Base-by-base conservation (phyloP, 129 eudicot genomes). In the Flaveria robusta region DNA sequence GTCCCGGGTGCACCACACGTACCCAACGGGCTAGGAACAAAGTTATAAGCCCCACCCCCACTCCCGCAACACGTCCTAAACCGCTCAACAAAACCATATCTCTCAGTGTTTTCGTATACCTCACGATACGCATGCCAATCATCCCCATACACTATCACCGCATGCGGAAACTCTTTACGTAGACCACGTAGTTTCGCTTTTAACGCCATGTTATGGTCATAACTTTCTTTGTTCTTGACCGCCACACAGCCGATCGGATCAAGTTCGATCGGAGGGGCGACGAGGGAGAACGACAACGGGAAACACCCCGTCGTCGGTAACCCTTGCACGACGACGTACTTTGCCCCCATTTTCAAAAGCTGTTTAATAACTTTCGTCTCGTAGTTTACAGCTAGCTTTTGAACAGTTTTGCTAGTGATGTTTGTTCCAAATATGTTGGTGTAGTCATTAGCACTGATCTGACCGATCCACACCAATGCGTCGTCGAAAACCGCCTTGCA, bases 381-480 rank as follows among this genome's bases (percentile, higher is more conserved):
- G 54, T 75, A 70, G 19, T 22, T 22, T 26, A 83, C 75, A 5
- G 81, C 81, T 1, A 79, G 75, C 9, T 23, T 60, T 66, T 83
- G 87, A 43, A 83, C 14, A 14, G 66, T 27, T 8, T 77, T 75
- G 62, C 79, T 74, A 1, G 74, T 59, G 5, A 75, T 51, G 1
- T 43, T 18, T 8, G 83, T 34, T 19, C 72, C 74, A 11, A 0
- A 4, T 15, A 71, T 15, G 66, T 80, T 76, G 20, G 56, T 78
- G 47, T 84, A 84, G 68, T 84, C 87, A 72, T 84, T 84, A 1
- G 82, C 87, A 0, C 79, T 15, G n/a, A n/a, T n/a, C n/a, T n/a
- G n/a, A n/a, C n/a, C n/a, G n/a, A n/a, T n/a, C n/a, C n/a, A n/a
- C n/a, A 84, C 74, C 59, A 80, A 75, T 1, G 85, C 82, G 14